Evolutionary conservation across 148 eudicot genomes (phyloP), one percentile per base, ranked within the genome.

Genomic region (Talinum fruticosum): DNA sequence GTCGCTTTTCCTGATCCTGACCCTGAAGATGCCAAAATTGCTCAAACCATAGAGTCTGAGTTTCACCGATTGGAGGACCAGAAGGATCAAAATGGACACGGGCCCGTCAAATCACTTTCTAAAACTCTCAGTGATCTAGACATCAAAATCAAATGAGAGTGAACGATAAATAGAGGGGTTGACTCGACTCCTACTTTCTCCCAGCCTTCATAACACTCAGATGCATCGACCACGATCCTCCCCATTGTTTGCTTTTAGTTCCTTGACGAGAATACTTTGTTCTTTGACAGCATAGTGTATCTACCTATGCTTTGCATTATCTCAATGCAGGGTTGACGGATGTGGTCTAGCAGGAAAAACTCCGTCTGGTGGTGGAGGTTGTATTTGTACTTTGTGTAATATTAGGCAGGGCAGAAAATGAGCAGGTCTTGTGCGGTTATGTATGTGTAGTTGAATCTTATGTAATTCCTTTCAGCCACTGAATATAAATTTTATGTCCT

Each of bases 1-100:
- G 97, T 93, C 47, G 81, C 85, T 67, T 83, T 89, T 72, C 99
- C 99, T 0, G 97, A 92, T 75, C 91, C 93, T 26, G 87, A 89
- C 67, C 85, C 92, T 4, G 88, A 85, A 10, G 97, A 91, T 66
- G 87, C 87, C 33, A 88, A 87, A 81, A 88, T 95, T 34, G 99
- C 94, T 15, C 85, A 86, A 82, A 89, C 96, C 34, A 88, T 95
- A 69, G 94, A 92, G 81, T 83, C 88, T 0, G 96, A 89, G 80
- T 80, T 95, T 64, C 97, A 95, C 30, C 89, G 84, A 76, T 74
- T 92, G 38, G 91, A 86, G 77, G 88, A 82, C 53, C 80, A 75
- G 15, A 80, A 76, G 76, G 87, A 83, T 66, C 81, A 75, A 29
- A 81, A 79, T 59, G 89, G 90, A 79, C 74, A 79, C 51, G 89